These are phyloP conservation scores for Colletotrichum spinosum DNA, from an alignment of 2,329 filamentous ascomycete genomes.

Conservation along the genomic window DNA sequence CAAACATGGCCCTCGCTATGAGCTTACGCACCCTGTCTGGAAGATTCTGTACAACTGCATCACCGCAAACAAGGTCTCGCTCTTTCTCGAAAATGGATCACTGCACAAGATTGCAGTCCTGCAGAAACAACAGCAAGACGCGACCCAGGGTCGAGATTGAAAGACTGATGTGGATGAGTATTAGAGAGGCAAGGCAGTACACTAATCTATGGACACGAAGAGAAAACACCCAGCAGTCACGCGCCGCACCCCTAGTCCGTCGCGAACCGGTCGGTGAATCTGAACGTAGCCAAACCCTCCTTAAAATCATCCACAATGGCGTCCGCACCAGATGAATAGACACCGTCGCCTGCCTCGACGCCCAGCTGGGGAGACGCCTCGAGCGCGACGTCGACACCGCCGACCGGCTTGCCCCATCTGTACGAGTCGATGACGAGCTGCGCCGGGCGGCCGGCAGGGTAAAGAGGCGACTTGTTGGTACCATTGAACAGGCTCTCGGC, in stretches of 20 bases:
- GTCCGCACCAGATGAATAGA: conserved; percentile 52
- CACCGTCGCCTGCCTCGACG: conserved; percentile 56
- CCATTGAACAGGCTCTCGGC: conserved; percentile 63
- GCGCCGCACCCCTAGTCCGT: conserved; percentile 53
- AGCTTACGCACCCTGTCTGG: too few species aligned
- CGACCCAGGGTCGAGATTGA: too few species aligned
- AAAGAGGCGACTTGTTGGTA: conserved; percentile 63
- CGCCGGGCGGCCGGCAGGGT: conserved; percentile 70
- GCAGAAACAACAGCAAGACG: too few species aligned
- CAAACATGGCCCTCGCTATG: too few species aligned
- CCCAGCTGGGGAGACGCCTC: conserved; percentile 41
- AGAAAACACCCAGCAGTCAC: conserved; percentile 4
- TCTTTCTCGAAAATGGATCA: too few species aligned
- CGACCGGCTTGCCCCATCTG: conserved; percentile 78
- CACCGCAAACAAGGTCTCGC: too few species aligned
- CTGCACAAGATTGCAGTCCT: too few species aligned
- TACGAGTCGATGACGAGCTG: conserved; percentile 74
- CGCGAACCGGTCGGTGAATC: conserved; percentile 74
- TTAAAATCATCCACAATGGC: conserved; percentile 59
- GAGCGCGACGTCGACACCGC: conserved; percentile 61
- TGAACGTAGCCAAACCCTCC: conserved; percentile 72
- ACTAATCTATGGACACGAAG: conserved; percentile 24
- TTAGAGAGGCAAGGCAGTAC: too few species aligned
- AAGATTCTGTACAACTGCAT: too few species aligned
- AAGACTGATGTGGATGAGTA: too few species aligned